A percentile compares a stretch with the other conserved stretches of the same genome.
These are phyloP conservation scores for Pelagophyceae sp. DNA, from an alignment of 352 stramenopile species.

Conservation along the genomic window DNA sequence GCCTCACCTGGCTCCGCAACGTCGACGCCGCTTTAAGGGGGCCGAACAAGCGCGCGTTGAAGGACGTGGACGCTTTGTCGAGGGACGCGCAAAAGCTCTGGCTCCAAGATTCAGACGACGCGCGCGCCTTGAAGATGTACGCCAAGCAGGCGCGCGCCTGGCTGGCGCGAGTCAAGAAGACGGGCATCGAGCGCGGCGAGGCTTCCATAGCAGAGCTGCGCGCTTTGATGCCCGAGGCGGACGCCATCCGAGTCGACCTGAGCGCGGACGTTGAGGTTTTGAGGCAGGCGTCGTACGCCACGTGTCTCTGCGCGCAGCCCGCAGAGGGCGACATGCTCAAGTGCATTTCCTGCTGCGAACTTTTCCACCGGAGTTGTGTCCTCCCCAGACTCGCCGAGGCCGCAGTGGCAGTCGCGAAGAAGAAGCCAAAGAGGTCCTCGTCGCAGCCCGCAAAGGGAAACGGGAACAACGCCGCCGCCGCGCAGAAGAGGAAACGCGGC, in stretches of 20 bases:
- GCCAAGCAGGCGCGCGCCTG: conserved; percentile 25
- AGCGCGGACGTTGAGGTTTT: conserved; percentile 30
- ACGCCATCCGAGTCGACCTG: conserved; percentile 29
- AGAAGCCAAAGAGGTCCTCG: neutral
- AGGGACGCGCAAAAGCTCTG: neutral
- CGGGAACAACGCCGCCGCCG: neutral
- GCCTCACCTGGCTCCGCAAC: neutral
- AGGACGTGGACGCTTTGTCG: neutral
- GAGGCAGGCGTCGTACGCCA: conserved; percentile 29
- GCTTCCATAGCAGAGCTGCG: conserved; percentile 32
- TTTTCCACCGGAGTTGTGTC: neutral
- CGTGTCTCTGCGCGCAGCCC: conserved; percentile 28
- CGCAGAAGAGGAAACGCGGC: neutral
- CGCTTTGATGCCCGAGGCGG: conserved; percentile 26
- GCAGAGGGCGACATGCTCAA: conserved; percentile 23
- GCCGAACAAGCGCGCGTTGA: neutral
- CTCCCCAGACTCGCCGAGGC: neutral
- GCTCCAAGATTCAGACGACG: conserved; percentile 6
- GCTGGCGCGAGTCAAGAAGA: conserved; percentile 32
- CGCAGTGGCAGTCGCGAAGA: neutral
- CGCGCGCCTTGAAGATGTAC: neutral
- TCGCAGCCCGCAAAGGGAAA: neutral
- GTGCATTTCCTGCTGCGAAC: neutral
- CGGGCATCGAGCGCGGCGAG: conserved; percentile 35
- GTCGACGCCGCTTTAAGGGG: neutral